Evolutionary conservation across 1,284 basidiomycete genomes (phyloP), one percentile per base, ranked within the genome.

Genomic region (Leccinum fuscescens): DNA sequence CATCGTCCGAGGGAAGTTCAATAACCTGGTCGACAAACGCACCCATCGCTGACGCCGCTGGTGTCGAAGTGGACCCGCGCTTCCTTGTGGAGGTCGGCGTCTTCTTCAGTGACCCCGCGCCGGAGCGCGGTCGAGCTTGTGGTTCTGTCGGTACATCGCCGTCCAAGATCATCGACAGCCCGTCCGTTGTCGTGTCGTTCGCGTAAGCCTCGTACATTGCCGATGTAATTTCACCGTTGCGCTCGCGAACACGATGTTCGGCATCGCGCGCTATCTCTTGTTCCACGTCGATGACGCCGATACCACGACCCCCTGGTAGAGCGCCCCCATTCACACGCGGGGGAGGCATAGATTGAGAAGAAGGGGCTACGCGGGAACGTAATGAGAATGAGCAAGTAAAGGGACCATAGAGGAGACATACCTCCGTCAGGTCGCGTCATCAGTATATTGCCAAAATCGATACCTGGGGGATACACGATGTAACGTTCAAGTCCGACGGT

Each of bases 401-500:
- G 6, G 2, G 3, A 48, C 14, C 24, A 14, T 6, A 17, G 8
- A 56, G 1, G 64, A 53, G 68, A 67, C 64, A 72, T 78, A 60
- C 86, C 67, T 0, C 82, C 82, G 3, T 84, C 76, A 53, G 82
- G 79, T 4, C 83, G 53, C 1, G 63, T 68, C 68, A 73, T 86
- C 1, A 93, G 72, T 27, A 86, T 67, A 44, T 75, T 73, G 53
- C 85, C 81, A 69, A 88, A 90, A 70, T 93, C 86, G 46, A 90
- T 73, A 3, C 86, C 86, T 0, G 80, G 78, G 0, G 89, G 84
- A 64, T 89, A 92, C 33, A 78, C 67, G 56, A 87, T 83, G 72
- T 91, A 93, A 60, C 85, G 86, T 54, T 85, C 83, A 15, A 79
- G 73, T 0, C 80, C 83, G 7, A 83, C 79, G 0, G 85, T 85